Evolutionary conservation across 495 filamentous ascomycete genomes (phyloP).

Genomic region (Gamarada debralockiae): DNA sequence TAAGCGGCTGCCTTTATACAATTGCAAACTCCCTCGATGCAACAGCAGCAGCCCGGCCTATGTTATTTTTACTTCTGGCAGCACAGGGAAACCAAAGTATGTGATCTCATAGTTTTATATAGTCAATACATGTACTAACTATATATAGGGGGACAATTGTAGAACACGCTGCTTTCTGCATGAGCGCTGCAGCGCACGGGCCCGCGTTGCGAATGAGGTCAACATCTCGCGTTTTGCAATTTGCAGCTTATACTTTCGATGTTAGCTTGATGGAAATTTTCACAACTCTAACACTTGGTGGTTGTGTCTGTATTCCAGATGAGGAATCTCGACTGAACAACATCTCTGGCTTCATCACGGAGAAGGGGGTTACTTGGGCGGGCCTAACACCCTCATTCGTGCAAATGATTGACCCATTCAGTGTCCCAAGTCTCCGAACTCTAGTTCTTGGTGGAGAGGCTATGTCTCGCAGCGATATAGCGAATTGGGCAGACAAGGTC

Average conservation of each 20-base stretch:
- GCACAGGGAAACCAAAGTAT: constrained; percentile 47
- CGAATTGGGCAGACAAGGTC: constrained; percentile 50
- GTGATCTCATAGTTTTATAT: too few species aligned
- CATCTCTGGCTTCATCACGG: constrained; percentile 33
- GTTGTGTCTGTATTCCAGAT: constrained; percentile 46
- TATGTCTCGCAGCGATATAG: constrained; percentile 47
- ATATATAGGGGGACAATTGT: constrained; percentile 13
- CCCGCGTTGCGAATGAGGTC: constrained; percentile 13
- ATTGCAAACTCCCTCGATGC: neutral
- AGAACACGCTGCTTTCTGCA: neutral
- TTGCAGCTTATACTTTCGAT: constrained; percentile 55
- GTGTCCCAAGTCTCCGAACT: constrained; percentile 40
- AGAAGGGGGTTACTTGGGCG: constrained; percentile 30
- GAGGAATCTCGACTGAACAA: constrained; percentile 33
- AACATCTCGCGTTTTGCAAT: constrained; percentile 10
- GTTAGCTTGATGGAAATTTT: constrained; percentile 83
- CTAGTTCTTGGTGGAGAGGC: constrained; percentile 53
- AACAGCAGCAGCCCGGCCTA: constrained; percentile 29
- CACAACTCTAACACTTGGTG: constrained; percentile 65
- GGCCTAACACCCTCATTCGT: constrained; percentile 42
- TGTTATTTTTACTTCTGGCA: constrained; percentile 47
- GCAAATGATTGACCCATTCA: constrained; percentile 35
- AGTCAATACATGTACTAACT: too few species aligned
- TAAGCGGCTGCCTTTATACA: neutral
- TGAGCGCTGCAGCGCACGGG: constrained; percentile 4